phyloP scores from a whole-genome alignment of 2,329 filamentous ascomycete species.

The Trichoderma sp. region DNA sequence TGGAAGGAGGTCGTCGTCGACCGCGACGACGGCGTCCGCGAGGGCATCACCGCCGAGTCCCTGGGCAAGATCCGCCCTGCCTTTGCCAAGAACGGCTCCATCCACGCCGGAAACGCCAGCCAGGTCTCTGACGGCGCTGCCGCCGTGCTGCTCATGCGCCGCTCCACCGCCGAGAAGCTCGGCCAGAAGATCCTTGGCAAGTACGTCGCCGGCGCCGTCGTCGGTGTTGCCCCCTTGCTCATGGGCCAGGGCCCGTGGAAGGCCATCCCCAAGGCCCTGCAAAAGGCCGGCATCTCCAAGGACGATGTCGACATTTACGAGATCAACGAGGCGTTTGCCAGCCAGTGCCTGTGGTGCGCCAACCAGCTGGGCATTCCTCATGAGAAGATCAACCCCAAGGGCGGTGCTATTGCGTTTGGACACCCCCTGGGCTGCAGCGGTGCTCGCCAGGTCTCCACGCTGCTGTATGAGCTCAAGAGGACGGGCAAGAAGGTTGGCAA shows the following conservation, averaged over 20 bases:
- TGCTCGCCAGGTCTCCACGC: constrained; percentile 85
- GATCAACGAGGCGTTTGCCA: constrained; percentile 99
- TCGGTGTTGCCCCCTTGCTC: constrained; percentile 85
- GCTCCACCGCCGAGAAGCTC: constrained; percentile 81
- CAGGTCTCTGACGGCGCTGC: constrained; percentile 96
- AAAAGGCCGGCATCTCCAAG: constrained; percentile 79
- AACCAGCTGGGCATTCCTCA: constrained; percentile 78
- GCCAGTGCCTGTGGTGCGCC: constrained; percentile 89
- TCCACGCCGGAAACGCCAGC: constrained; percentile 93
- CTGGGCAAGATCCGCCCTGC: constrained; percentile 88
- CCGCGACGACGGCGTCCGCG: constrained; percentile 82
- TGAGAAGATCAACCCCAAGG: constrained; percentile 95
- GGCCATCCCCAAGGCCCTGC: constrained; percentile 87
- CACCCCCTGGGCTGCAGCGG: constrained; percentile 95
- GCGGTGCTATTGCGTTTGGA: constrained; percentile 91
- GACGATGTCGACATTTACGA: constrained; percentile 96
- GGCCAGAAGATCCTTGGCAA: constrained; percentile 90
- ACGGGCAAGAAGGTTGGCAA: constrained; percentile 82
- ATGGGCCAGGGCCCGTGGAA: constrained; percentile 97
- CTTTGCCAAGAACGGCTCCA: constrained; percentile 86
- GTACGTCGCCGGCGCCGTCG: constrained; percentile 79
- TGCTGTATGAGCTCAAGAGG: constrained; percentile 84
- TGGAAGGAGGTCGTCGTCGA: constrained; percentile 77
- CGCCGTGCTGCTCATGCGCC: constrained; percentile 93
- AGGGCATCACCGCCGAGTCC: constrained; percentile 80